These are phyloP conservation scores for Dactylonectria macrodidyma DNA, from an alignment of 2,329 filamentous ascomycete genomes.

Conservation along the genomic window DNA sequence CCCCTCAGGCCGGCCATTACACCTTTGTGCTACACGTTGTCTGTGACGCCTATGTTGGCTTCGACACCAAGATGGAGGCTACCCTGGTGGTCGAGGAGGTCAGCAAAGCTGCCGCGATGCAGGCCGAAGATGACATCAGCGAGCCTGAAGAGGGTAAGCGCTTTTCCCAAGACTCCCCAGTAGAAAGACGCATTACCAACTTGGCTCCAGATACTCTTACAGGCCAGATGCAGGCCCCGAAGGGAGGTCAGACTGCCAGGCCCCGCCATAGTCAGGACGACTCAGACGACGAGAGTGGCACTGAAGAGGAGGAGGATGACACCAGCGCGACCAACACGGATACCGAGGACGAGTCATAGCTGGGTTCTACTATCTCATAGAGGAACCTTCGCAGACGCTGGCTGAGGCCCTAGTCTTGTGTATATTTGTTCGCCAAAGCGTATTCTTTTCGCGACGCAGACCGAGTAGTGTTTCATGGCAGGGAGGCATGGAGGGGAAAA, in stretches of 20 bases:
- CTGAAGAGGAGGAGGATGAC: conserved; percentile 77
- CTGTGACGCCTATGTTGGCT: conserved; percentile 95
- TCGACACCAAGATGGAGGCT: conserved; percentile 93
- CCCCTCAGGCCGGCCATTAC: conserved; percentile 92
- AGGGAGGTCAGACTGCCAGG: conserved; percentile 76
- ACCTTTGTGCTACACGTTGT: conserved; percentile 95
- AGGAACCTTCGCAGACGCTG: not conserved
- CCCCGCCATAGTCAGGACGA: conserved; percentile 71
- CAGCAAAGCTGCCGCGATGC: conserved; percentile 84
- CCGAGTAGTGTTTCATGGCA: not conserved
- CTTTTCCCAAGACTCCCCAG: not conserved
- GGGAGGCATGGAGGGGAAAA: conserved; percentile 16
- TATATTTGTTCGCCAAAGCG: conserved; percentile 30
- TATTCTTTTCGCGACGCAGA: conserved; percentile 21
- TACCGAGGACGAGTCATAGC: conserved; percentile 73
- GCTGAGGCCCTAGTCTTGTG: conserved; percentile 2
- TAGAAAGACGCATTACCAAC: conserved; percentile 41
- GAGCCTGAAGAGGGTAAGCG: conserved; percentile 95
- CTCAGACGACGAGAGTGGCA: conserved; percentile 86
- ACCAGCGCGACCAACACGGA: conserved; percentile 79
- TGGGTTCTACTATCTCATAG: not conserved
- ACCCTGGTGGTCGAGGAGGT: conserved; percentile 91
- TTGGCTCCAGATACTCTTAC: conserved; percentile 81
- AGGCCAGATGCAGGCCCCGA: conserved; percentile 90
- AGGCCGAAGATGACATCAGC: conserved; percentile 93